Percentiles rank a stretch among this genome's conserved stretches.
Conservation (phyloP, 495 filamentous ascomycete species). For the Hyaloscypha hepaticicola region DNA sequence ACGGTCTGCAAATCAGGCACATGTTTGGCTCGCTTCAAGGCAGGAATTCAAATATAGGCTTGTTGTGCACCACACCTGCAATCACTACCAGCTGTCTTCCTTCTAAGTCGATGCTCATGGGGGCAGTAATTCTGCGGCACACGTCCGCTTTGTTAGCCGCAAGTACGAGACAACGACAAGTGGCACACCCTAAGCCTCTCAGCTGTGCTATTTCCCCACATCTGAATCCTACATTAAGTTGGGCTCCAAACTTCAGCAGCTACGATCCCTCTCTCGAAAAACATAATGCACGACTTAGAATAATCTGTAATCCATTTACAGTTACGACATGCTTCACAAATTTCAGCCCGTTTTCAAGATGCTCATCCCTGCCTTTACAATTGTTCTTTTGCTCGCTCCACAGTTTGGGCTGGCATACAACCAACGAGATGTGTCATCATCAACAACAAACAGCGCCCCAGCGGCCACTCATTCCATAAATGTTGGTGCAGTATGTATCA, state of each 20-base stretch:
- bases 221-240: background rate
- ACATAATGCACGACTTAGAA: background rate
- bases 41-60: background rate
- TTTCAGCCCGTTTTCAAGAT: background rate
- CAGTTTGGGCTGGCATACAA: background rate
- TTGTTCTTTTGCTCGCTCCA: background rate
- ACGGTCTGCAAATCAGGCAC: background rate
- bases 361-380: background rate
- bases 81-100: background rate
- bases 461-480: constrained; percentile 1
- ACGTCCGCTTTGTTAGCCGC: background rate
- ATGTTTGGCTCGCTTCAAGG: constrained; percentile 4
- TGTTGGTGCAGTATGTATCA: constrained; percentile 10
- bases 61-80: background rate
- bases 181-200: background rate
- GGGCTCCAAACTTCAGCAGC: background rate
- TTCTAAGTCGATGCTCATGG: background rate
- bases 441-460: background rate
- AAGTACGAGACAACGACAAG: background rate
- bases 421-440: background rate
- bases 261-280: background rate
- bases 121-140: background rate
- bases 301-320: background rate
- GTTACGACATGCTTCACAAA: background rate
- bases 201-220: background rate